Conservation (phyloP, 1,139 yeast species). For the Diutina neorugosa region DNA sequence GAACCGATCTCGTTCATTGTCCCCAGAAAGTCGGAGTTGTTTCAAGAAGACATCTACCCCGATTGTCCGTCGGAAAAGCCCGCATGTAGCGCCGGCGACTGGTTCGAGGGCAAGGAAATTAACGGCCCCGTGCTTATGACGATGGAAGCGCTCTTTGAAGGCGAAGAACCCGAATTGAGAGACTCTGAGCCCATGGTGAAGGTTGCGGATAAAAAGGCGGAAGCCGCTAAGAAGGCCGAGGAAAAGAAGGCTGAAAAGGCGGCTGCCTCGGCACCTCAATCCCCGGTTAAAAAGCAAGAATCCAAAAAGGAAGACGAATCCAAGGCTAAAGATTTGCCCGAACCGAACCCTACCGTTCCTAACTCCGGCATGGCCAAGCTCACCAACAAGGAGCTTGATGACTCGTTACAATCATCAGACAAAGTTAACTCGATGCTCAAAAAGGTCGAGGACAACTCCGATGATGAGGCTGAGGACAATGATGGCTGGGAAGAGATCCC, state of each 20-base stretch:
- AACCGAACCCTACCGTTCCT: neutral
- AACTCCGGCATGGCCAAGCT: conserved; percentile 6
- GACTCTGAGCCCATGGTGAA: conserved; percentile 23
- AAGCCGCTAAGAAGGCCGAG: conserved; percentile 2
- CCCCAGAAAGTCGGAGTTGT: conserved; percentile 87
- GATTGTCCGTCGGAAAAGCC: conserved; percentile 76
- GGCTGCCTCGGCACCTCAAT: neutral
- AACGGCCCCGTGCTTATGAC: conserved; percentile 74
- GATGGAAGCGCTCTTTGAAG: conserved; percentile 70
- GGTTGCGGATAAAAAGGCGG: conserved; percentile 9
- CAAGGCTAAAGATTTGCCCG: conserved; percentile 7
- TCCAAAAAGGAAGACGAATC: conserved; percentile 10
- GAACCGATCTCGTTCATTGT: conserved; percentile 89
- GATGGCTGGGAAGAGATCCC: conserved; percentile 34
- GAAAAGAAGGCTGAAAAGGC: conserved; percentile 3
- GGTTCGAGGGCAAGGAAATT: conserved; percentile 64
- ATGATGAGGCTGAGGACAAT: conserved; percentile 26
- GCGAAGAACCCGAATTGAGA: conserved; percentile 37
- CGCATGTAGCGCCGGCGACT: conserved; percentile 69
- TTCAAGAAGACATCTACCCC: conserved; percentile 88
- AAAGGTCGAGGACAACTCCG: conserved; percentile 20
- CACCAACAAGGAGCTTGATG: conserved; percentile 17
- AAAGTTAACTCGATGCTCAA: conserved; percentile 25
- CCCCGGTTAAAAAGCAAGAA: conserved; percentile 13
- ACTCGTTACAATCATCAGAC: conserved; percentile 26